Base-by-base conservation (phyloP, 2,329 filamentous ascomycete genomes). In the Ilyonectria mors-panacis region DNA sequence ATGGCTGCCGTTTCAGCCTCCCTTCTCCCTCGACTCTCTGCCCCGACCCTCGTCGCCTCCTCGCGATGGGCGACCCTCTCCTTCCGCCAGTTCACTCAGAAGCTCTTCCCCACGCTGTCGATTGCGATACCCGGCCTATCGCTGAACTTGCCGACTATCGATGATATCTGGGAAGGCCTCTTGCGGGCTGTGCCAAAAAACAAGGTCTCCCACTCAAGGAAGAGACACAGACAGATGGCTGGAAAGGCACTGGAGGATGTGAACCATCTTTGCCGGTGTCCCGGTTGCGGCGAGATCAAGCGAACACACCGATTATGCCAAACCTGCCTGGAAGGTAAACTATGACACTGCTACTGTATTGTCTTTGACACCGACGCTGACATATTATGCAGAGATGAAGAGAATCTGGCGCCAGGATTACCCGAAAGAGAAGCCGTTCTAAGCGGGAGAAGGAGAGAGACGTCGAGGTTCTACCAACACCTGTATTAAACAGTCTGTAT, bases 141-240 rank as follows among this genome's bases (percentile, higher is more conserved):
- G 72, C 78, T 86, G 64, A 83, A 82, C 63, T 76, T 88, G 12
- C 85, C 85, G 9, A 89, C 85, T 56, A 78, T 97, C 23, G 91
- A 89, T 63, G 93, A 93, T 70, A 91, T 99, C 76, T 98, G 95
- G 95, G 95, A 98, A 74, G 94, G 93, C 6, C 89, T 99, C 51
- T 86, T 99, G 73, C 91, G 91, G 72, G 96, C 96, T 1, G 96
- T 98, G 17, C 96, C 96, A 6, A 99, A 99, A 88, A 98, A 97
- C 85, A 99, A 98, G 89, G 97, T 94, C 37, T 98, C 95, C 47
- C 94, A 99, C 81, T 94, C 94, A 86, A 97, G 96, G 85, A 97
- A 94, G 87, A 89, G 96, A 75, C 92, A 94, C 78, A 90, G 97
- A 76, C 94, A 97, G 79, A 93, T 98, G 91, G 95, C 95, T 26